Evolutionary conservation across 164 flowering plant genomes (phyloP).

Genomic region (Saururus chinensis): DNA sequence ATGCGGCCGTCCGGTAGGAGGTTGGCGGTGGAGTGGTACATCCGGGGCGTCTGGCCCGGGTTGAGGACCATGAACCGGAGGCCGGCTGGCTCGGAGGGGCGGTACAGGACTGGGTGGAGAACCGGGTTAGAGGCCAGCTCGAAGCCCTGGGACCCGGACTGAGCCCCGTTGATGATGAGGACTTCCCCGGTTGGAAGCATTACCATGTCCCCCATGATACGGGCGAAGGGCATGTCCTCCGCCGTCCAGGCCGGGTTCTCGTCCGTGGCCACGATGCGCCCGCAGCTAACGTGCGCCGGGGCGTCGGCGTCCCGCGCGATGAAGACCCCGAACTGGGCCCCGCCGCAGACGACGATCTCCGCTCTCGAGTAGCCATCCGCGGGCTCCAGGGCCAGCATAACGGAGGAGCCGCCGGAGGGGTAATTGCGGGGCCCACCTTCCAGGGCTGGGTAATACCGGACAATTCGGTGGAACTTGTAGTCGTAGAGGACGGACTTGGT

Average conservation of each 20-base stretch:
- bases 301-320: slow-evolving; percentile 31
- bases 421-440: slow-evolving; percentile 80
- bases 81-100: slow-evolving; percentile 57
- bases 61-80: slow-evolving; percentile 71
- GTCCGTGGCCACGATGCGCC: slow-evolving; percentile 57
- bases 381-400: slow-evolving; percentile 45
- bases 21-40: slow-evolving; percentile 95
- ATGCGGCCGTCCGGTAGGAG: slow-evolving; percentile 80
- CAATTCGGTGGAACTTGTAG: slow-evolving; percentile 16
- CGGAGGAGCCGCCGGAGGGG: slow-evolving; percentile 85
- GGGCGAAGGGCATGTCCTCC: slow-evolving; percentile 78
- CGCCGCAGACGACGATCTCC: slow-evolving; percentile 74
- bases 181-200: slow-evolving; percentile 75
- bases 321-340: slow-evolving; percentile 68
- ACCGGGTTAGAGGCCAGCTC: slow-evolving; percentile 69
- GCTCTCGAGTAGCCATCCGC: slow-evolving; percentile 45
- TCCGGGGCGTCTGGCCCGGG: slow-evolving; percentile 62
- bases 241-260: slow-evolving; percentile 55
- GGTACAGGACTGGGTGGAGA: slow-evolving; percentile 61
- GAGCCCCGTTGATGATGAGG: slow-evolving; percentile 79
- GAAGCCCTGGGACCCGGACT: slow-evolving; percentile 71
- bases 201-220: slow-evolving; percentile 96
- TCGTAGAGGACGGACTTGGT: slow-evolving; percentile 51
- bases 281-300: slow-evolving; percentile 80
- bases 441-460: slow-evolving; percentile 40